Evolutionary conservation across 164 flowering plant genomes (phyloP).

Genomic region (Annona cherimola): DNA sequence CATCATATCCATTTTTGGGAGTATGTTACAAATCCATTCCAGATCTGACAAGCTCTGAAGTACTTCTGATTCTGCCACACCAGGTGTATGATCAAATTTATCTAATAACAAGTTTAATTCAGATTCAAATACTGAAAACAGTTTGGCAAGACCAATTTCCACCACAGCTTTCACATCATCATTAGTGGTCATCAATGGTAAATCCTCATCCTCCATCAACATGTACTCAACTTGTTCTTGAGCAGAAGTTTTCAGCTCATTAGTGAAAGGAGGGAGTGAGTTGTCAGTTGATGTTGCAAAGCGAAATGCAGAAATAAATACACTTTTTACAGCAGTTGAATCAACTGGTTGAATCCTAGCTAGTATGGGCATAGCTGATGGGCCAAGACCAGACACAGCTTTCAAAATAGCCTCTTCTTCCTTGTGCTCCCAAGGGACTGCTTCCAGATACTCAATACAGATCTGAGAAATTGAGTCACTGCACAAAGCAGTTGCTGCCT

Average conservation of each 20-base stretch:
- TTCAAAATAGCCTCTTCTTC: slow-evolving; percentile 53
- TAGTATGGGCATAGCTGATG: slow-evolving; percentile 52
- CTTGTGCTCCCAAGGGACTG: slow-evolving; percentile 58
- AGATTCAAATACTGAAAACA: slow-evolving; percentile 38
- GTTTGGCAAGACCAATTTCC: slow-evolving; percentile 38
- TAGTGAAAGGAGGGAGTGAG: slow-evolving; percentile 48
- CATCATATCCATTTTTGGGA: slow-evolving; percentile 71
- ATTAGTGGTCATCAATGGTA: slow-evolving; percentile 47
- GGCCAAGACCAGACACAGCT: slow-evolving; percentile 37
- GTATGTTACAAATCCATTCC: slow-evolving; percentile 69
- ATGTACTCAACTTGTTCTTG: slow-evolving; percentile 91
- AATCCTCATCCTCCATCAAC: slow-evolving; percentile 74
- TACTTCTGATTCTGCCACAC: slow-evolving; percentile 29
- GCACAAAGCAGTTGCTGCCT: slow-evolving; percentile 26
- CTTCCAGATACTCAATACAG: slow-evolving; percentile 54
- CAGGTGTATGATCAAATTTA: slow-evolving; percentile 21
- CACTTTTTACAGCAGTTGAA: slow-evolving; percentile 46
- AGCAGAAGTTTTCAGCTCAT: slow-evolving; percentile 71
- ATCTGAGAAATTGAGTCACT: slow-evolving; percentile 44
- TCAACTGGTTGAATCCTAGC: slow-evolving; percentile 52
- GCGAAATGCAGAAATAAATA: slow-evolving; percentile 68
- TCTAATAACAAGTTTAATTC: slow-evolving; percentile 37
- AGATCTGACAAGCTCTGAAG: slow-evolving; percentile 47
- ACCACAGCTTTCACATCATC: slow-evolving; percentile 65
- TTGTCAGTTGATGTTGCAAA: slow-evolving; percentile 54